These are phyloP conservation scores for Alternaria infectoria DNA, from an alignment of 2,329 filamentous ascomycete species.

Conservation along the genomic window DNA sequence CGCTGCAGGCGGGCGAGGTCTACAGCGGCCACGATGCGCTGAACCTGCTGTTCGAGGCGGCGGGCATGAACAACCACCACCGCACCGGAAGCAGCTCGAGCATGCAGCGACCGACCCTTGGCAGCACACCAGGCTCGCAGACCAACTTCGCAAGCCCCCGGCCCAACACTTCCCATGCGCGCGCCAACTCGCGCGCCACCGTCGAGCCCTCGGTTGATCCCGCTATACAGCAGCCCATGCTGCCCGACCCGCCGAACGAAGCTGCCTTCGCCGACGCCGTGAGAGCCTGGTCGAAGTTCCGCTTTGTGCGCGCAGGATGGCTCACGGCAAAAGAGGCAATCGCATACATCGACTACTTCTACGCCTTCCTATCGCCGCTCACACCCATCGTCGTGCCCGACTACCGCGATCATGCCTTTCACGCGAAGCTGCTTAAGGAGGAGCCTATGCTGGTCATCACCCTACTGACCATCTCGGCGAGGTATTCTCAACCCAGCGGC, in stretches of 20 bases:
- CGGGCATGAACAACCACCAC: slow-evolving; percentile 56
- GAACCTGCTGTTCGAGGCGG: slow-evolving; percentile 89
- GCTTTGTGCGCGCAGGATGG: slow-evolving; percentile 96
- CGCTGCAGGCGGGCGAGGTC: slow-evolving; percentile 70
- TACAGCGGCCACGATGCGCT: slow-evolving; percentile 93
- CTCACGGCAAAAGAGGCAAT: slow-evolving; percentile 94
- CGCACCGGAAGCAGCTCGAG: slow-evolving; percentile 55
- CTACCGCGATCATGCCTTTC: slow-evolving; percentile 80
- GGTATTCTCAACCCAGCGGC: slow-evolving; percentile 80
- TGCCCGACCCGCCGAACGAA: slow-evolving; percentile 44
- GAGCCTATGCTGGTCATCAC: slow-evolving; percentile 94
- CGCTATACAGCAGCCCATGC: slow-evolving; percentile 31
- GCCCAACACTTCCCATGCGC: slow-evolving; percentile 28
- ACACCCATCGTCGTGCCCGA: slow-evolving; percentile 94
- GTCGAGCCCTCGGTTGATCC: slow-evolving; percentile 41
- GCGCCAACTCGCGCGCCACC: slow-evolving; percentile 29
- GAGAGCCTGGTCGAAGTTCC: slow-evolving; percentile 87
- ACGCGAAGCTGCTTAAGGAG: slow-evolving; percentile 80
- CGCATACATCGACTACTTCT: slow-evolving; percentile 95
- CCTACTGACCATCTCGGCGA: slow-evolving; percentile 86
- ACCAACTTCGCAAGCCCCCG: slow-evolving; percentile 45
- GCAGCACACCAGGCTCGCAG: slow-evolving; percentile 46
- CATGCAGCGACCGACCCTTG: slow-evolving; percentile 43
- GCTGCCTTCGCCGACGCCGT: slow-evolving; percentile 67
- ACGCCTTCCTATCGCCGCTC: slow-evolving; percentile 85